Evolutionary conservation across 2,329 filamentous ascomycete genomes (phyloP).

Genomic region (Hirsutella rhossiliensis): DNA sequence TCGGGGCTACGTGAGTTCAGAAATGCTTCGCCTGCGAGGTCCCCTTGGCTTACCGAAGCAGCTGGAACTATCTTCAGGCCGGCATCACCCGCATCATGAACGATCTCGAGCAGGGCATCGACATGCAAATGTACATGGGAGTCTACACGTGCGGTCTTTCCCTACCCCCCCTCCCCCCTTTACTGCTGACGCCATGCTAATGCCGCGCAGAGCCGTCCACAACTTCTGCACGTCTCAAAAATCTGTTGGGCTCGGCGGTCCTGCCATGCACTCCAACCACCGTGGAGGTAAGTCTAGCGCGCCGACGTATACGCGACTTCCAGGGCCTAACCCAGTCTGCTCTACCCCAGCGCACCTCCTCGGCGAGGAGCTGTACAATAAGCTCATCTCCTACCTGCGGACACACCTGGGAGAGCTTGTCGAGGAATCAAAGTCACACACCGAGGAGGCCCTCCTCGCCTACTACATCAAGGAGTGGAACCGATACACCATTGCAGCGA

Average conservation of each 20-base stretch:
- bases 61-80: slow-evolving; percentile 80
- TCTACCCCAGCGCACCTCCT: slow-evolving; percentile 64
- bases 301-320: neutral
- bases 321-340: neutral
- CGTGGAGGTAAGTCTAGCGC: slow-evolving; percentile 45
- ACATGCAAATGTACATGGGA: slow-evolving; percentile 95
- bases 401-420: slow-evolving; percentile 63
- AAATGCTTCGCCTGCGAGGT: neutral
- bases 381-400: slow-evolving; percentile 76
- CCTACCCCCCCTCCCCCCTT: slow-evolving; percentile 1
- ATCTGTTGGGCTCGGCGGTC: slow-evolving; percentile 50
- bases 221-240: slow-evolving; percentile 99
- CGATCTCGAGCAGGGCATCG: slow-evolving; percentile 81
- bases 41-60: slow-evolving; percentile 24
- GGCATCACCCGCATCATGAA: slow-evolving; percentile 91
- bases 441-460: slow-evolving; percentile 76
- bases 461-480: slow-evolving; percentile 98
- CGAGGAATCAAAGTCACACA: slow-evolving; percentile 62
- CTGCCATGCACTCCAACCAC: slow-evolving; percentile 26
- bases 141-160: slow-evolving; percentile 62
- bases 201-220: slow-evolving; percentile 61
- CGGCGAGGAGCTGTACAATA: slow-evolving; percentile 90
- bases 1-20: slow-evolving; percentile 33
- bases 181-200: slow-evolving; percentile 1
- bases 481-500: slow-evolving; percentile 87